Percentiles rank a stretch among this genome's conserved stretches.
These are phyloP conservation scores for Venturia aucupariae DNA, from an alignment of 2,329 filamentous ascomycete species.

Conservation along the genomic window DNA sequence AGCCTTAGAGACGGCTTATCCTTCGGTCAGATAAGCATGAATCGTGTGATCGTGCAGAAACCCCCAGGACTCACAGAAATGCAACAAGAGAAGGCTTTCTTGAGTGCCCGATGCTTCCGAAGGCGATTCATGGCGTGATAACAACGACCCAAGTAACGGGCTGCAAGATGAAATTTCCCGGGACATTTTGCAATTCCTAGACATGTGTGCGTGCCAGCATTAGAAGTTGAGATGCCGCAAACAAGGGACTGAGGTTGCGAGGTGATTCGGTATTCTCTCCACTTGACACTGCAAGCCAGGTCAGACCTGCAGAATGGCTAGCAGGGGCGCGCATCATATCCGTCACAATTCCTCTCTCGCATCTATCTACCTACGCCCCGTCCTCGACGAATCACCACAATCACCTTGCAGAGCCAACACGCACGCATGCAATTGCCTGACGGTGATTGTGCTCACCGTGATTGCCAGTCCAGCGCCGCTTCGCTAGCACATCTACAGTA, in stretches of 20 bases:
- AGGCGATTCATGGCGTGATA: neutral
- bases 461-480: neutral
- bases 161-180: neutral
- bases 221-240: neutral
- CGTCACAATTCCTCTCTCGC: constrained; percentile 4
- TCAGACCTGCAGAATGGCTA: neutral
- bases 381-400: neutral
- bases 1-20: constrained; percentile 3
- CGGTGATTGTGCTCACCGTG: neutral
- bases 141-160: neutral
- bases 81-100: neutral
- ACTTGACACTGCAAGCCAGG: neutral
- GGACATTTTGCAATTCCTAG: neutral
- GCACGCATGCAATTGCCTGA: neutral
- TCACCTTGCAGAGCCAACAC: neutral
- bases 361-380: neutral
- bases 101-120: neutral
- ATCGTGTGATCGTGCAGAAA: neutral
- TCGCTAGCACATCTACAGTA: neutral
- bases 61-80: neutral
- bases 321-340: neutral
- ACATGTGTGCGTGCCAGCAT: neutral
- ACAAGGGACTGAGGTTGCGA: neutral
- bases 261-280: neutral
- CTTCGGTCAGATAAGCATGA: neutral